phyloP scores from a whole-genome alignment of 1,284 basidiomycete species.

The Porogramme epimiltina region DNA sequence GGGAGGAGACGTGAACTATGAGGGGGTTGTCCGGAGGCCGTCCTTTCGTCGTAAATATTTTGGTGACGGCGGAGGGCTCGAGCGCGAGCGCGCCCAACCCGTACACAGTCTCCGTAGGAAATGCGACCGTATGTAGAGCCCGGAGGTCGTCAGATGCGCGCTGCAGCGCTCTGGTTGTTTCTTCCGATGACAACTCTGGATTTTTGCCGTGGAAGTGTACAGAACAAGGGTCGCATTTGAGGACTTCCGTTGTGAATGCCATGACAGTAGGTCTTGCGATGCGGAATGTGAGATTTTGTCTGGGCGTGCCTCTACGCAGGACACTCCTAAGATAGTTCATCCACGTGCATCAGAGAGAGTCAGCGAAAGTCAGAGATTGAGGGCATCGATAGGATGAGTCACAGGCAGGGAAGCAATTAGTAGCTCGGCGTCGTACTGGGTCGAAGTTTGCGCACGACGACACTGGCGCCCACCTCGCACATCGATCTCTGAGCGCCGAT shows the following conservation, averaged over 20 bases:
- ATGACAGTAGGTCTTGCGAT: slow-evolving; percentile 11
- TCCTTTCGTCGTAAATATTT: slow-evolving; percentile 91
- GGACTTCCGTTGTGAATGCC: slow-evolving; percentile 25
- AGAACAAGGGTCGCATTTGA: slow-evolving; percentile 28
- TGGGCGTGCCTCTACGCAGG: slow-evolving; percentile 7
- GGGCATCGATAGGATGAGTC: slow-evolving; percentile 6
- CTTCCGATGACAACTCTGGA: slow-evolving; percentile 23
- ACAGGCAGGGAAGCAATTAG: too few species aligned
- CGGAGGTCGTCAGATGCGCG: slow-evolving; percentile 28
- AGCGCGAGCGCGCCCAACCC: slow-evolving; percentile 91
- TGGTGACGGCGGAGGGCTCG: slow-evolving; percentile 60
- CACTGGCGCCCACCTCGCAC: too few species aligned
- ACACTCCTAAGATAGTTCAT: slow-evolving; percentile 12
- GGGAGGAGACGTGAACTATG: slow-evolving; percentile 94
- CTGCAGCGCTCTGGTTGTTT: slow-evolving; percentile 27
- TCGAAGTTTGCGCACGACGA: too few species aligned
- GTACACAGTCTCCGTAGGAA: slow-evolving; percentile 99
- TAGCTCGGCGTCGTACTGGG: too few species aligned
- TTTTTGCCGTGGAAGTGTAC: slow-evolving; percentile 28
- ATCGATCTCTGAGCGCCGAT: too few species aligned
- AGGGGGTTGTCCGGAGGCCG: slow-evolving; percentile 96
- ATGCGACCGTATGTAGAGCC: slow-evolving; percentile 60
- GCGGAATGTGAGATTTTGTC: not conserved
- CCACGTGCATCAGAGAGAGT: slow-evolving; percentile 2
- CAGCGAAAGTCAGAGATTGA: not conserved